Evolutionary conservation across 345 rosid species (phyloP).

Genomic region (Gynandropsis gynandra): DNA sequence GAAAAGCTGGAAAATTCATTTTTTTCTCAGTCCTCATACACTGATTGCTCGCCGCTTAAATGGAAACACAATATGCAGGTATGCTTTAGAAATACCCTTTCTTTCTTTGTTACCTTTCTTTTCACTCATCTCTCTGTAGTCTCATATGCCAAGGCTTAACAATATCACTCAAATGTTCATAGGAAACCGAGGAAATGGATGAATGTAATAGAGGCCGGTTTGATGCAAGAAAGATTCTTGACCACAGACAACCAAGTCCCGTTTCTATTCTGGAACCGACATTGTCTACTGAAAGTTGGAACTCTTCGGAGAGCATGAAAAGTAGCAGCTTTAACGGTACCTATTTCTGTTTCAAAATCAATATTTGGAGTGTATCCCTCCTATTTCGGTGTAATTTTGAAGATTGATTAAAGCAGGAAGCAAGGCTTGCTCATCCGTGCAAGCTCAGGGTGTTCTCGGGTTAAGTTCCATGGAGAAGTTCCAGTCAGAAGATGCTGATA

Average conservation of each 20-base stretch:
- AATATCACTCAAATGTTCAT: slow-evolving; percentile 2
- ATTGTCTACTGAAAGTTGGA: slow-evolving; percentile 56
- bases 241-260: slow-evolving; percentile 56
- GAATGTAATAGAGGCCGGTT: slow-evolving; percentile 27
- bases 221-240: slow-evolving; percentile 29
- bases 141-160: no score
- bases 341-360: slow-evolving; percentile 13
- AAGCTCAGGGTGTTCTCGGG: slow-evolving; percentile 43
- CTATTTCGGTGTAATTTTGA: neutral
- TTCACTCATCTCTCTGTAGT: no score
- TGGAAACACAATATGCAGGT: slow-evolving; percentile 47
- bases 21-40: slow-evolving; percentile 24
- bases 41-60: slow-evolving; percentile 22
- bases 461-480: slow-evolving; percentile 33
- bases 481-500: slow-evolving; percentile 37
- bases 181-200: slow-evolving; percentile 53
- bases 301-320: slow-evolving; percentile 52
- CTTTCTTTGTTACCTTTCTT: no score
- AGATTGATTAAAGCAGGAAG: slow-evolving; percentile 34
- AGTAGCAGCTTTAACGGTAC: slow-evolving; percentile 41
- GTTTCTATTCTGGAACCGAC: slow-evolving; percentile 57
- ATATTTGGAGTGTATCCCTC: neutral
- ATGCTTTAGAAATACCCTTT: neutral
- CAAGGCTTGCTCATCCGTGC: slow-evolving; percentile 45
- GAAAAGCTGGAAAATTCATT: slow-evolving; percentile 22